A percentile compares a stretch with the other conserved stretches of the same genome.
Evolutionary conservation across 352 stramenopile genomes (phyloP).

Genomic region (Globisporangium nagaii): DNA sequence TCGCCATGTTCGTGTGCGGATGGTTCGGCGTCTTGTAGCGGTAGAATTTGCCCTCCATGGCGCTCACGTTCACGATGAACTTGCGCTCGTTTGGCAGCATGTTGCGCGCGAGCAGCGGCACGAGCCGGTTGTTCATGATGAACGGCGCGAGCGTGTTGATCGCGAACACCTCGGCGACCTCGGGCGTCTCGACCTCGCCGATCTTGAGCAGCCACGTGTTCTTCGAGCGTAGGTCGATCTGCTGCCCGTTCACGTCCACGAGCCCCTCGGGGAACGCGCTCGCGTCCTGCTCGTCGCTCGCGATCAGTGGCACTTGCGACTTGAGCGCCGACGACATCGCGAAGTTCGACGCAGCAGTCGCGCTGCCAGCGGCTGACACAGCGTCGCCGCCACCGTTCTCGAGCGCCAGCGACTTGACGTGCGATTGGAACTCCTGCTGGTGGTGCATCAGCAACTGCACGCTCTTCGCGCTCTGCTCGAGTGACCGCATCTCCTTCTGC

Average conservation of each 20-base stretch:
- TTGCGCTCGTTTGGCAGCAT: constrained; percentile 43
- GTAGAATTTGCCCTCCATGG: constrained; percentile 99
- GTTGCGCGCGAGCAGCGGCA: constrained; percentile 83
- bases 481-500: constrained; percentile 72
- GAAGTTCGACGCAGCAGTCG: constrained; percentile 17
- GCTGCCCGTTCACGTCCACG: constrained; percentile 94
- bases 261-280: constrained; percentile 66
- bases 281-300: constrained; percentile 56
- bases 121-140: constrained; percentile 93
- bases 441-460: constrained; percentile 74
- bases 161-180: constrained; percentile 85
- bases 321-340: constrained; percentile 77
- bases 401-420: constrained; percentile 58
- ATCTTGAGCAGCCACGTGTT: constrained; percentile 97
- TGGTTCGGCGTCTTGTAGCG: constrained; percentile 96
- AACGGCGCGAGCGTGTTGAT: constrained; percentile 97
- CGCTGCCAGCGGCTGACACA: constrained; percentile 4
- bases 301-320: constrained; percentile 75
- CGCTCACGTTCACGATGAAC: constrained; percentile 97
- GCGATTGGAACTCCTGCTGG: constrained; percentile 68
- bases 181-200: constrained; percentile 86
- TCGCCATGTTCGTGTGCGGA: constrained; percentile 98
- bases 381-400: not conserved
- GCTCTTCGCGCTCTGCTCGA: constrained; percentile 42
- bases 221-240: constrained; percentile 91